phyloP scores from a whole-genome alignment of 345 rosid species.

The Cardiospermum halicacabum region DNA sequence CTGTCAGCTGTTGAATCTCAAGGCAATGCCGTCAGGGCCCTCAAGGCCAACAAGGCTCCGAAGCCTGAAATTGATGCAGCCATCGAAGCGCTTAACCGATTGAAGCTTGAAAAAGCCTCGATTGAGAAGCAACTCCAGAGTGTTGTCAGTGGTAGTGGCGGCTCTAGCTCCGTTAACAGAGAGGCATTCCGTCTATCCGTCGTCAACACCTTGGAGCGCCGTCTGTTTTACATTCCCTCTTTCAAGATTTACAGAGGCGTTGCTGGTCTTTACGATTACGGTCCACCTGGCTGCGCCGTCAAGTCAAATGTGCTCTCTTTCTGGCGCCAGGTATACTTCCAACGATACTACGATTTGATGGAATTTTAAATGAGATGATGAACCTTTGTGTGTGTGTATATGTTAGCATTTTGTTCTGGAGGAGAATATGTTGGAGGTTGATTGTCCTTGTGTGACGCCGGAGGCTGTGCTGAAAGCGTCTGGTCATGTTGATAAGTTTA shows the following conservation, averaged over 20 bases:
- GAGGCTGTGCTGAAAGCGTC: constrained; percentile 93
- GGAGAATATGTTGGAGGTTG: constrained; percentile 94
- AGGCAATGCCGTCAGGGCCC: constrained; percentile 68
- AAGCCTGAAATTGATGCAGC: constrained; percentile 71
- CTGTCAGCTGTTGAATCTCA: constrained; percentile 65
- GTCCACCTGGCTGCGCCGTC: constrained; percentile 89
- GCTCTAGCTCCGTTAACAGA: constrained; percentile 37
- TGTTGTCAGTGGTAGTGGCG: constrained; percentile 37
- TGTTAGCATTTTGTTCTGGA: constrained; percentile 90
- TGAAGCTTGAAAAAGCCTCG: constrained; percentile 67
- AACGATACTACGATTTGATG: too few relatives aligned
- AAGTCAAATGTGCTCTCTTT: constrained; percentile 79
- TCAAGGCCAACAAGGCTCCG: constrained; percentile 57
- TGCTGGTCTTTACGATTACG: constrained; percentile 89
- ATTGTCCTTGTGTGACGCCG: constrained; percentile 94
- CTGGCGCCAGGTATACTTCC: constrained; percentile 83
- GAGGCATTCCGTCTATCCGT: constrained; percentile 81
- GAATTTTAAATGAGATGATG: too few relatives aligned
- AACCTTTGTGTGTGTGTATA: too few relatives aligned
- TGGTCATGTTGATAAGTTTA: constrained; percentile 95
- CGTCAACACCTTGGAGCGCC: constrained; percentile 72
- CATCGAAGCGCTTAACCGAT: constrained; percentile 49
- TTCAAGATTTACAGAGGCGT: constrained; percentile 91
- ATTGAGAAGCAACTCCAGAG: constrained; percentile 73
- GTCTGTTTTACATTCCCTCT: constrained; percentile 74